phyloP scores from a whole-genome alignment of 345 rosid genomes.

The Cardiospermum halicacabum region DNA sequence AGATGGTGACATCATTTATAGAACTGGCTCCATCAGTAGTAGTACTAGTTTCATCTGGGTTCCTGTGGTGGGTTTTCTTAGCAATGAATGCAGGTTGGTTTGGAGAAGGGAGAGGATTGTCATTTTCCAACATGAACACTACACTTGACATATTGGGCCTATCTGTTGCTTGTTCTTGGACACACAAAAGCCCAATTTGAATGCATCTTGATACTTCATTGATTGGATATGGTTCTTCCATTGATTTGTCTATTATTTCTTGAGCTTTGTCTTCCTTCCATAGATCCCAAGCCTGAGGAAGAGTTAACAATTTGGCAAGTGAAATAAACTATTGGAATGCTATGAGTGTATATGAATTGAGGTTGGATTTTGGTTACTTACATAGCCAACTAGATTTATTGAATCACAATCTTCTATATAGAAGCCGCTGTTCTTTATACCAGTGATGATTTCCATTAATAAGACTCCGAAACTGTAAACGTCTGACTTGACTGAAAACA shows the following conservation, averaged over 20 bases:
- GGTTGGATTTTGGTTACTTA: neutral
- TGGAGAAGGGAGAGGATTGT: neutral
- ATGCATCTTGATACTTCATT: neutral
- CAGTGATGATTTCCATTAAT: constrained; percentile 4
- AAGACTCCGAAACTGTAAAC: neutral
- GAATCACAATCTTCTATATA: neutral
- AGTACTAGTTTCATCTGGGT: no score
- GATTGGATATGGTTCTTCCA: neutral
- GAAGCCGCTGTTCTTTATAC: neutral
- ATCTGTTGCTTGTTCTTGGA: neutral
- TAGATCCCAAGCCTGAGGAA: constrained; percentile 12
- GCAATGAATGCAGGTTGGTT: neutral
- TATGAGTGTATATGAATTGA: no score
- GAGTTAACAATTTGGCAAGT: no score
- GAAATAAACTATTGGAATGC: neutral
- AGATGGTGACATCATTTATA: no score
- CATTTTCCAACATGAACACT: constrained; percentile 15
- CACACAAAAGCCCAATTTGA: no score
- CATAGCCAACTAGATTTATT: neutral
- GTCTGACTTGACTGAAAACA: neutral
- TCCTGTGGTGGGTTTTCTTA: neutral
- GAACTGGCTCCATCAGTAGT: no score
- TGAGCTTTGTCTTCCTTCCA: constrained; percentile 13
- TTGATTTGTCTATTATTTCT: constrained; percentile 6
- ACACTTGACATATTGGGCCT: constrained; percentile 18